A percentile compares a stretch with the other conserved stretches of the same genome.
Conservation (phyloP, 1,284 basidiomycete species). For the Moniliophthora roreri region DNA sequence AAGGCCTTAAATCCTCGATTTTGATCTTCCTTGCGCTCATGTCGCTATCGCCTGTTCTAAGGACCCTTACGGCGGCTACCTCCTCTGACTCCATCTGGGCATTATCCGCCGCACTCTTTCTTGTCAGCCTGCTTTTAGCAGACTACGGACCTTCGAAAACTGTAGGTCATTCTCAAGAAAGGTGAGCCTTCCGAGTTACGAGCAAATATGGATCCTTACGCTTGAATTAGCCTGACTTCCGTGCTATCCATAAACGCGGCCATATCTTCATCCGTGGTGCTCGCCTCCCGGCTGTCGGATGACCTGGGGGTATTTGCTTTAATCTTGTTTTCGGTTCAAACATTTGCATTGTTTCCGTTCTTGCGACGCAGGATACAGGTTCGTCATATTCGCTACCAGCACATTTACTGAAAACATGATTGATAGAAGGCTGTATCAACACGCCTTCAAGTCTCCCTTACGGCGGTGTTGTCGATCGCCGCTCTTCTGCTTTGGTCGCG, state of each 20-base stretch:
- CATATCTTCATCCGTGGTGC: constrained; percentile 90
- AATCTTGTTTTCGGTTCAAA: constrained; percentile 82
- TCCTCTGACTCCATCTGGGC: constrained; percentile 98
- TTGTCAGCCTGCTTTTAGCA: constrained; percentile 45
- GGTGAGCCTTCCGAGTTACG: constrained; percentile 26
- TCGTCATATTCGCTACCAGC: background rate
- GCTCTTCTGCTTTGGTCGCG: constrained; percentile 53
- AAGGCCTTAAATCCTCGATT: constrained; percentile 72
- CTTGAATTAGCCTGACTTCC: constrained; percentile 71
- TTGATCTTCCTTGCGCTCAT: constrained; percentile 88
- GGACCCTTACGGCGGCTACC: constrained; percentile 91
- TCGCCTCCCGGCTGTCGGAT: constrained; percentile 86
- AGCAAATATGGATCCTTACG: constrained; percentile 31
- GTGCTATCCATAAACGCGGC: constrained; percentile 95
- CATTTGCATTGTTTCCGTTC: constrained; percentile 85
- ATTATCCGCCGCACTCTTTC: constrained; percentile 53
- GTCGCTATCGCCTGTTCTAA: constrained; percentile 87
- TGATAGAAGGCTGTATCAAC: constrained; percentile 41
- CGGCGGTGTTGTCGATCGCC: constrained; percentile 43
- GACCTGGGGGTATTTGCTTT: constrained; percentile 90
- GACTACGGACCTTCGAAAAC: constrained; percentile 51
- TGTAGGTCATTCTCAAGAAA: constrained; percentile 46
- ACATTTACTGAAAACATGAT: constrained; percentile 3
- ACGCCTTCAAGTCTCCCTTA: constrained; percentile 48
- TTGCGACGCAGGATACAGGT: constrained; percentile 81